These are phyloP conservation scores for Ophiostoma quercus DNA, from an alignment of 2,329 filamentous ascomycete genomes.

Conservation along the genomic window DNA sequence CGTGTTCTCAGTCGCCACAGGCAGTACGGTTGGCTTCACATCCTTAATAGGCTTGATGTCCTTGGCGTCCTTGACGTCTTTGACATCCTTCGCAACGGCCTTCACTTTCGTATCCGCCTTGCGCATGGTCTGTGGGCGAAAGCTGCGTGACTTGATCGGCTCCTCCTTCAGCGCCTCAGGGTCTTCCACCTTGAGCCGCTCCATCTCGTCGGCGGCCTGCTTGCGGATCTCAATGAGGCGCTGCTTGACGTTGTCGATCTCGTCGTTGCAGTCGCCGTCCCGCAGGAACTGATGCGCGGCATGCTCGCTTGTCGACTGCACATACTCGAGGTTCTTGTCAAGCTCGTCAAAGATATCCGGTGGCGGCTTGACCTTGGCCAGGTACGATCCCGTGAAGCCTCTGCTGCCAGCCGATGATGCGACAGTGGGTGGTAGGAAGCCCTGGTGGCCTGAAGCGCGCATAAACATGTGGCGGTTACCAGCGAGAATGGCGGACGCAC, in stretches of 20 bases:
- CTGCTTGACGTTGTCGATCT: slow-evolving; percentile 64
- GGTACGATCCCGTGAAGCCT: not conserved
- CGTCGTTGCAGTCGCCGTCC: slow-evolving; percentile 74
- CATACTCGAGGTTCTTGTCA: slow-evolving; percentile 72
- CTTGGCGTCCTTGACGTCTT: not conserved
- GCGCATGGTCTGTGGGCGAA: slow-evolving; percentile 50
- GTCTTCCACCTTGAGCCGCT: slow-evolving; percentile 51
- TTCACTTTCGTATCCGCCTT: slow-evolving; percentile 37
- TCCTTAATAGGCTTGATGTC: not conserved
- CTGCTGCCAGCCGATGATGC: not conserved
- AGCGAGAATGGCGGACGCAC: not conserved
- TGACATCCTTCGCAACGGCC: slow-evolving; percentile 25
- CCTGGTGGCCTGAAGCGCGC: slow-evolving; percentile 27
- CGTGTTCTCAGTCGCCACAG: not conserved
- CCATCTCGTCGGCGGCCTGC: slow-evolving; percentile 55
- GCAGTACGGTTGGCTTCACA: not conserved
- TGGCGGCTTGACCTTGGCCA: slow-evolving; percentile 24
- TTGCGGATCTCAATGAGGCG: slow-evolving; percentile 60
- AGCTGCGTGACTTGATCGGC: slow-evolving; percentile 43
- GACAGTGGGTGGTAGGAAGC: not conserved
- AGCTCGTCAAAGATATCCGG: slow-evolving; percentile 62
- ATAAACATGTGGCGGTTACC: slow-evolving; percentile 30
- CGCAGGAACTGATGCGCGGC: slow-evolving; percentile 87
- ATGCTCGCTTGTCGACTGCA: slow-evolving; percentile 76
- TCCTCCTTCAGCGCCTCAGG: slow-evolving; percentile 42